Evolutionary conservation across 306 rosid genomes (phyloP), one percentile per base, ranked within the genome.

Genomic region (Prunus mira): DNA sequence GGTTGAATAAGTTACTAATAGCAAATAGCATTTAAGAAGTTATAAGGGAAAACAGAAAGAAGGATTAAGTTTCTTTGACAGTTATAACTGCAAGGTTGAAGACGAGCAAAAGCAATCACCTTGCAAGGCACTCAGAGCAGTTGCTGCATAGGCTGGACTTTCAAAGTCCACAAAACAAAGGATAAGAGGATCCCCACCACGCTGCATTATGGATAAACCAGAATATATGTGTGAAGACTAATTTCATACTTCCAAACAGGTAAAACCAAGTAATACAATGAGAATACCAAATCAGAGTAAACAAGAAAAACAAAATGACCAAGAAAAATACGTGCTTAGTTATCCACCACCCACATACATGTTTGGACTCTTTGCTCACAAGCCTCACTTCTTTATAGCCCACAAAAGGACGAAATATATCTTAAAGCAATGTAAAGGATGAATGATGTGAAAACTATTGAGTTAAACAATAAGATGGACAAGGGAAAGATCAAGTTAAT

Each of bases 311-410:
- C 18, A 22, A 64, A 54, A 67, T 12, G 65, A 60, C 38, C 28
- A 73, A 19, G 11, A 0, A 14, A 67, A 67, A 67, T 55, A 69
- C 51, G 47, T 25, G 27, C 27, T 18, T 15, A 55, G 54, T 51
- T 30, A 73, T 34, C 38, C 76, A 60, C 9, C 45, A 70, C 49
- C 56, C 50, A 87, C 95, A 87, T 85, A 93, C 98, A 76, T 81
- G 92, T 82, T 90, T 88, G 66, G 98, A 89, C 78, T 88, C 98
- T 82, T 93, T 93, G 82, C 82, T 88, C 58, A 93, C 97, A 52
- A 91, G 96, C 81, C 98, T 91, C 78, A 91, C 91, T 86, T 90
- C 97, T 86, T 92, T 89, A 71, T 93, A 93, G 65, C 98, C 98
- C 75, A 91, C 96, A 88, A 93, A 93, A 64, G 98, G 98, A 41